Conservation (phyloP, 257 asterid species). For the Ophiorrhiza pumila region DNA sequence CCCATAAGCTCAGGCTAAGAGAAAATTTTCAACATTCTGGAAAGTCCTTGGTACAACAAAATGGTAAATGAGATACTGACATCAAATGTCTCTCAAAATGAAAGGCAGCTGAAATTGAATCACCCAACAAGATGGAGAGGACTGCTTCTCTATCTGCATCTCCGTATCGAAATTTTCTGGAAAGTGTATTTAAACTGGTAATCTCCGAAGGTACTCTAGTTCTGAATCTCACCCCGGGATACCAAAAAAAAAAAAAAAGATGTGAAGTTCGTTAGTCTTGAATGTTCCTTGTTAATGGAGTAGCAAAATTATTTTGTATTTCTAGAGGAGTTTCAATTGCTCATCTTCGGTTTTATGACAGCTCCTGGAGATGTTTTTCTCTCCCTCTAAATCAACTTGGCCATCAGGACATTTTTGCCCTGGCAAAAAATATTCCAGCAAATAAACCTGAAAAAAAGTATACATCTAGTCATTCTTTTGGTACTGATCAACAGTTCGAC, state of each 20-base stretch:
- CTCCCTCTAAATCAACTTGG: background rate
- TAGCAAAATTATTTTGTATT: background rate
- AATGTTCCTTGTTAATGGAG: background rate
- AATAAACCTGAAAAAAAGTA: constrained; percentile 32
- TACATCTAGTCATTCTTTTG: background rate
- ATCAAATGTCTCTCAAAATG: too few species aligned
- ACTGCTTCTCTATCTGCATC: too few species aligned
- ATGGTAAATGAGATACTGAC: background rate
- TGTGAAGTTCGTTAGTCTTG: background rate
- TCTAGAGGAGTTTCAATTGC: background rate
- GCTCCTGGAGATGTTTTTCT: background rate
- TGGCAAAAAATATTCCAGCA: constrained; percentile 47
- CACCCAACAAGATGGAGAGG: background rate
- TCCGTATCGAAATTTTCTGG: background rate
- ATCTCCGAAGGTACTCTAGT: background rate
- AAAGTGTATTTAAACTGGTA: background rate
- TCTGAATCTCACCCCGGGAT: background rate
- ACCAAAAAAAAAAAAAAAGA: too few species aligned
- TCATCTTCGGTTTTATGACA: background rate
- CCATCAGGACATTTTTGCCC: constrained; percentile 44
- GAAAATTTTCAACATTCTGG: background rate
- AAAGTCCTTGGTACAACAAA: background rate
- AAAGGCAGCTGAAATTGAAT: background rate
- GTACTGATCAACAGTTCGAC: background rate
- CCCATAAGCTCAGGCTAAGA: background rate